Percentiles rank a stretch among this genome's conserved stretches.
Conservation (phyloP, 495 filamentous ascomycete species). For the Daldinia childiae region DNA sequence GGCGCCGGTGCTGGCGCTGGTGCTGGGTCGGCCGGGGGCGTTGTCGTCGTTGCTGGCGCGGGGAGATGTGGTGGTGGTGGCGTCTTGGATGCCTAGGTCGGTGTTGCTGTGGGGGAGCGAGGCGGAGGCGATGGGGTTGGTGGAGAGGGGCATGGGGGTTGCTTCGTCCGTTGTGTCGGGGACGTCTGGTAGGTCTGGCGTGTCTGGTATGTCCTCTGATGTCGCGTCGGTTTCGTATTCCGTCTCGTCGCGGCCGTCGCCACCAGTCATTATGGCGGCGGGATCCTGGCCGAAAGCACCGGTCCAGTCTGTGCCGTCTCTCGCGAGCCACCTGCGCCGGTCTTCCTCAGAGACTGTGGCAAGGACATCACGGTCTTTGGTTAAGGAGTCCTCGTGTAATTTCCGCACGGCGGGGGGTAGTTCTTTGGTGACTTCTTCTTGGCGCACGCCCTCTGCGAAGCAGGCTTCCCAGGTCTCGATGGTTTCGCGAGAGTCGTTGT, state of each 20-base stretch:
- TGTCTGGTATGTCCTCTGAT: slow-evolving; percentile 57
- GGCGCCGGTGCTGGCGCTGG: background rate
- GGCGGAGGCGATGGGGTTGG: slow-evolving; percentile 12
- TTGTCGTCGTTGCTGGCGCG: slow-evolving; percentile 21
- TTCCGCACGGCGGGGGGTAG: slow-evolving; percentile 71
- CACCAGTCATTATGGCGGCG: slow-evolving; percentile 51
- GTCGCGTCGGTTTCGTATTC: slow-evolving; percentile 56
- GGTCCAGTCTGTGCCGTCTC: slow-evolving; percentile 85
- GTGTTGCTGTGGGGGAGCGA: slow-evolving; percentile 36
- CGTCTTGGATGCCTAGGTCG: slow-evolving; percentile 61
- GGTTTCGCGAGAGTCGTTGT: slow-evolving; percentile 90
- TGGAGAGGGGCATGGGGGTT: slow-evolving; percentile 1
- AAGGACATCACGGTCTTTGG: slow-evolving; percentile 80
- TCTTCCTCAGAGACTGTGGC: slow-evolving; percentile 73
- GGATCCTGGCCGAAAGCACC: slow-evolving; percentile 82
- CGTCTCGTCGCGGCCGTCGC: slow-evolving; percentile 53
- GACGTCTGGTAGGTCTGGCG: slow-evolving; percentile 11
- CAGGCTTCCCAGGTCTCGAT: slow-evolving; percentile 96
- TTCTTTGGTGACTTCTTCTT: slow-evolving; percentile 69
- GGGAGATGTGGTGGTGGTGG: slow-evolving; percentile 30
- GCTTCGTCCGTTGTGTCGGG: slow-evolving; percentile 42
- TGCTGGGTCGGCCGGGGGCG: slow-evolving; percentile 35
- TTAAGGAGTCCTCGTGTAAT: slow-evolving; percentile 82
- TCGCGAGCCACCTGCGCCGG: slow-evolving; percentile 78
- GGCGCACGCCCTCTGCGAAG: slow-evolving; percentile 81